A percentile compares a stretch with the other conserved stretches of the same genome.
Evolutionary conservation across 2,329 filamentous ascomycete species (phyloP).

Genomic region (Exophiala alcalophila): DNA sequence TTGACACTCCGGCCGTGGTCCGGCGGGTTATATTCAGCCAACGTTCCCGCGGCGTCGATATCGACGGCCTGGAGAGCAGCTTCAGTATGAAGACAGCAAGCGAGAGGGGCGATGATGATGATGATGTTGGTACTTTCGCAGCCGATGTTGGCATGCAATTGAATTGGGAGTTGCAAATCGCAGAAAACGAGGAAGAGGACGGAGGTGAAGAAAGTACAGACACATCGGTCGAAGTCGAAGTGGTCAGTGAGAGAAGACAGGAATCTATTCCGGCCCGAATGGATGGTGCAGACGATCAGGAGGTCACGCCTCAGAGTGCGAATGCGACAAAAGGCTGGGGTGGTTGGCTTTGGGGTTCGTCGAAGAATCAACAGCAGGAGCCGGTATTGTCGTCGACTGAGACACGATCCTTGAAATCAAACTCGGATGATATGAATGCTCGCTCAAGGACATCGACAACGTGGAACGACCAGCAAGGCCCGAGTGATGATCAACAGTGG

Average conservation of each 20-base stretch:
- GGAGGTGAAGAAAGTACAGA: too few relatives aligned
- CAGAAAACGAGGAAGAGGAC: too few relatives aligned
- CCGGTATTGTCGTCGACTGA: not conserved
- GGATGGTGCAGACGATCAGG: not conserved
- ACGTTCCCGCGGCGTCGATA: slow-evolving; percentile 26
- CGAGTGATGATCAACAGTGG: slow-evolving; percentile 4
- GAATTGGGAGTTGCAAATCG: slow-evolving; percentile 12
- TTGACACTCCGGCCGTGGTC: slow-evolving; percentile 14
- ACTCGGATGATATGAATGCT: too few relatives aligned
- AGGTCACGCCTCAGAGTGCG: not conserved
- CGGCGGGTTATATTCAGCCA: slow-evolving; percentile 27
- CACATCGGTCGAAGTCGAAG: too few relatives aligned
- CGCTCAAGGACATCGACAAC: too few relatives aligned
- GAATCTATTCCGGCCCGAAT: not conserved
- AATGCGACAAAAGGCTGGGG: slow-evolving; percentile 12
- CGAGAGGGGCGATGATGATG: slow-evolving; percentile 17
- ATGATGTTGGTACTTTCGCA: too few relatives aligned
- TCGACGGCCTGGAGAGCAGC: slow-evolving; percentile 29
- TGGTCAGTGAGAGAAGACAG: slow-evolving; percentile 4
- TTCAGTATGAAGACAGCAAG: slow-evolving; percentile 26
- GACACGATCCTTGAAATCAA: too few relatives aligned
- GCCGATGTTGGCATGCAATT: slow-evolving; percentile 16
- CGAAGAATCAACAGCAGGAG: not conserved
- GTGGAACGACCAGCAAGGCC: not conserved
- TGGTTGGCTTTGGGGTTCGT: slow-evolving; percentile 18